A percentile compares a stretch with the other conserved stretches of the same genome.
Conservation (phyloP, 139 green algal species). For the Axilococcus clingmanii region DNA sequence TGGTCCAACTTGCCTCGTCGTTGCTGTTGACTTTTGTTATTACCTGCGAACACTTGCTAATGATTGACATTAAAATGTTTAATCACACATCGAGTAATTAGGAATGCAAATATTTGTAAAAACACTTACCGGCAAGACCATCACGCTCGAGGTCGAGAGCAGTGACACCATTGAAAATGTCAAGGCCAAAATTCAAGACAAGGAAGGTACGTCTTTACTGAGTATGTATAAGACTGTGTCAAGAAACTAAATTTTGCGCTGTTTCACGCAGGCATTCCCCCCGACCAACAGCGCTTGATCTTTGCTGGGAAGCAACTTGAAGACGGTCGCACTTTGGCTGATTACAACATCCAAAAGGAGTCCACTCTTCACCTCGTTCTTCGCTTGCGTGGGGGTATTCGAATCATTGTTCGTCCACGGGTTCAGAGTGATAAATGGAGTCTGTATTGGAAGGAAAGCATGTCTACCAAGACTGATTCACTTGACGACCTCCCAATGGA, state of each 20-base stretch:
- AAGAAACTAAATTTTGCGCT: not conserved
- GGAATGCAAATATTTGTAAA: conserved; percentile 88
- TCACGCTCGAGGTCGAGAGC: conserved; percentile 83
- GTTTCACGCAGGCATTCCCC: conserved; percentile 66
- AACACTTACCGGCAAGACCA: conserved; percentile 89
- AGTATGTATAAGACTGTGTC: not conserved
- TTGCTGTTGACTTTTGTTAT: too few relatives aligned
- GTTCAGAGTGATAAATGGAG: conserved; percentile 69
- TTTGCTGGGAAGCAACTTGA: conserved; percentile 97
- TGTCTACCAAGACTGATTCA: conserved; percentile 44
- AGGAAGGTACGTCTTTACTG: conserved; percentile 53
- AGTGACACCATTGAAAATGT: conserved; percentile 84
- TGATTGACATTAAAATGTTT: too few relatives aligned
- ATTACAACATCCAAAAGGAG: conserved; percentile 98
- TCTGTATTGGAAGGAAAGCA: conserved; percentile 79
- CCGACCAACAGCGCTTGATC: conserved; percentile 95
- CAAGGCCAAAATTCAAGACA: conserved; percentile 94
- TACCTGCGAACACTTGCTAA: too few relatives aligned
- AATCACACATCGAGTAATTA: too few relatives aligned
- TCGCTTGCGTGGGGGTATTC: conserved; percentile 26
- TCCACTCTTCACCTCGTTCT: conserved; percentile 40
- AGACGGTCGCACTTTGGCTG: conserved; percentile 87
- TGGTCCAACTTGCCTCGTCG: too few relatives aligned
- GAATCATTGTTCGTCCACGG: conserved; percentile 48
- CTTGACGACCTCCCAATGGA: conserved; percentile 19